A percentile compares a stretch with the other conserved stretches of the same genome.
Evolutionary conservation across 495 filamentous ascomycete species (phyloP).

Genomic region (Xylona heveae): DNA sequence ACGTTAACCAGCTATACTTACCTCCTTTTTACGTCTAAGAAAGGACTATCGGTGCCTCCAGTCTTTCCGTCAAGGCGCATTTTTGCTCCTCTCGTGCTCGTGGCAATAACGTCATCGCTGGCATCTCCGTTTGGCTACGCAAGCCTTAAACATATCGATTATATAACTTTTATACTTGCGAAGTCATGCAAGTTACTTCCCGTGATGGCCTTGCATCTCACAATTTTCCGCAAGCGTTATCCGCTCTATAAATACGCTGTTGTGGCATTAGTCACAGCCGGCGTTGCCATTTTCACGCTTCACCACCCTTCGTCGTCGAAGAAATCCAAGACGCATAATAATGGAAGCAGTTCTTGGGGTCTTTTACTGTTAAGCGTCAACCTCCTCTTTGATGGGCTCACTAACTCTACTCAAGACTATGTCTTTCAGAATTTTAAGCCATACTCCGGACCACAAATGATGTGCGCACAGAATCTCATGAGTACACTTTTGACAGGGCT

Average conservation of each 20-base stretch:
- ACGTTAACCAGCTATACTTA: slow-evolving; percentile 63
- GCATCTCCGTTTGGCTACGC: slow-evolving; percentile 92
- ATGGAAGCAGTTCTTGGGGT: slow-evolving; percentile 39
- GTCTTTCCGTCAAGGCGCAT: slow-evolving; percentile 61
- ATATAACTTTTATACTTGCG: slow-evolving; percentile 94
- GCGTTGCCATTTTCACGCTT: slow-evolving; percentile 88
- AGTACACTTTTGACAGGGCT: slow-evolving; percentile 47
- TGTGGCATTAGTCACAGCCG: slow-evolving; percentile 69
- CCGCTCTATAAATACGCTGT: slow-evolving; percentile 95
- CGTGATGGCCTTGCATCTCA: slow-evolving; percentile 91
- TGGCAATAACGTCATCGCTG: slow-evolving; percentile 70
- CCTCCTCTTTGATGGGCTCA: slow-evolving; percentile 84
- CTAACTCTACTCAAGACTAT: slow-evolving; percentile 90
- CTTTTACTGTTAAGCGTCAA: slow-evolving; percentile 76
- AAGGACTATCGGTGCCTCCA: slow-evolving; percentile 26
- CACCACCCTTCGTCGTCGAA: slow-evolving; percentile 53
- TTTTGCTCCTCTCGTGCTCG: slow-evolving; percentile 57
- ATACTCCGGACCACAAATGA: slow-evolving; percentile 92
- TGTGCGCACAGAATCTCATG: slow-evolving; percentile 91
- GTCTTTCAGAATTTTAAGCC: slow-evolving; percentile 61
- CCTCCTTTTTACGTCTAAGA: slow-evolving; percentile 44
- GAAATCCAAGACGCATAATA: slow-evolving; percentile 24
- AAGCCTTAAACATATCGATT: slow-evolving; percentile 83
- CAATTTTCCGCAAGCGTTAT: slow-evolving; percentile 73
- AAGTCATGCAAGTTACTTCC: slow-evolving; percentile 95